phyloP scores from a whole-genome alignment of 441 rosid species.

The Gossypium gossypioides region DNA sequence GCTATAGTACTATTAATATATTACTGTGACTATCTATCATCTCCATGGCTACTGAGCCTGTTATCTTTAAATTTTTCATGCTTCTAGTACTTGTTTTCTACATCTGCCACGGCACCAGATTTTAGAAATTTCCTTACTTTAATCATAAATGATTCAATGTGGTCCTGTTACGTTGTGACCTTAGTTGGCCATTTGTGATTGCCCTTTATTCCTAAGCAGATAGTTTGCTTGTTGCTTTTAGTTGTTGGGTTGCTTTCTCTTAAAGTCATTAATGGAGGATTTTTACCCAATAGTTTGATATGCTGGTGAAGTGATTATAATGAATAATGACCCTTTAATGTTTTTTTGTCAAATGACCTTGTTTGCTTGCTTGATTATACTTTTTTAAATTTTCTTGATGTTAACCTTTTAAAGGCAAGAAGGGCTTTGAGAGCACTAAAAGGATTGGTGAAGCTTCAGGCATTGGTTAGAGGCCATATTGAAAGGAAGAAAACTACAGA shows the following conservation, averaged over 20 bases:
- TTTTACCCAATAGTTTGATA: not conserved
- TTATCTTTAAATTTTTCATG: slow-evolving; percentile 12
- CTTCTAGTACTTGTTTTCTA: not conserved
- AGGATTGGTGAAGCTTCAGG: slow-evolving; percentile 84
- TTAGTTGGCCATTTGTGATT: not conserved
- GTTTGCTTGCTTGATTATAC: not conserved
- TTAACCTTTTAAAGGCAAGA: slow-evolving; percentile 43
- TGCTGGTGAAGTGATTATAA: not conserved
- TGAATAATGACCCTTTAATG: not conserved
- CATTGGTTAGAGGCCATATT: slow-evolving; percentile 81
- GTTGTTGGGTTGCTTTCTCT: not conserved
- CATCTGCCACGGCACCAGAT: slow-evolving; percentile 24
- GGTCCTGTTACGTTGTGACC: slow-evolving; percentile 9
- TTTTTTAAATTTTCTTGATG: not conserved
- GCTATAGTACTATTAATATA: not conserved
- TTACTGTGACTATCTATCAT: not conserved
- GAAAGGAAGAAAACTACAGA: slow-evolving; percentile 58
- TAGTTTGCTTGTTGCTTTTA: slow-evolving; percentile 1
- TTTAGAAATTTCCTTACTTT: slow-evolving; percentile 10
- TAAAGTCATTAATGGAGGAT: not conserved
- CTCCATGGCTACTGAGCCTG: slow-evolving; percentile 14
- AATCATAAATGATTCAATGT: not conserved
- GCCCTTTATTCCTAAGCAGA: not conserved
- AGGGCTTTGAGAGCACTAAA: slow-evolving; percentile 80
- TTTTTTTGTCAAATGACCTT: not conserved